A percentile compares a stretch with the other conserved stretches of the same genome.
These are phyloP conservation scores for Fusarium aywerte DNA, from an alignment of 2,329 filamentous ascomycete genomes.

Conservation along the genomic window DNA sequence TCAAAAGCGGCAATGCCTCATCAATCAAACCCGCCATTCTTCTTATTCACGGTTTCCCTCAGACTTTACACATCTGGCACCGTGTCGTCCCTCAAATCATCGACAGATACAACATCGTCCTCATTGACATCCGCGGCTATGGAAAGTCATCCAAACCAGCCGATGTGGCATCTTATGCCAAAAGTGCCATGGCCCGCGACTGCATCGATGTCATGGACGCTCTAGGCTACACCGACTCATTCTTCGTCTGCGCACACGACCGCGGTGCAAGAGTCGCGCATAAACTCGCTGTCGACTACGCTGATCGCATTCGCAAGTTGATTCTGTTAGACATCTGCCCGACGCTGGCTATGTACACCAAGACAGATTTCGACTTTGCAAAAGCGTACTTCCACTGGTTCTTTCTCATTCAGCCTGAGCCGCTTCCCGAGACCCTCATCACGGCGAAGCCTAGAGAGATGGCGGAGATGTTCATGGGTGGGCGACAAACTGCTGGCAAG, in stretches of 20 bases:
- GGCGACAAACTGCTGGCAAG: constrained; percentile 50
- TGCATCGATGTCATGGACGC: constrained; percentile 58
- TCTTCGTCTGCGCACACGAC: constrained; percentile 66
- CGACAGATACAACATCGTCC: constrained; percentile 55
- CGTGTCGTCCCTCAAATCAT: constrained; percentile 54
- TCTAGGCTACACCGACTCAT: constrained; percentile 52
- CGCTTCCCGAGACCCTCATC: constrained; percentile 63
- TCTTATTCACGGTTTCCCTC: constrained; percentile 64
- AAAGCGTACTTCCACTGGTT: constrained; percentile 69
- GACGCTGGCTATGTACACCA: constrained; percentile 63
- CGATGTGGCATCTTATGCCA: constrained; percentile 54
- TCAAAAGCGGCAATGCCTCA: constrained; percentile 49
- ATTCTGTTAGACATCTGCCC: constrained; percentile 66
- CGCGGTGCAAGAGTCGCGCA: constrained; percentile 67
- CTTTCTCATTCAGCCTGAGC: constrained; percentile 63
- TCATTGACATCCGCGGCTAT: constrained; percentile 63
- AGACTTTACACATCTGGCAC: constrained; percentile 65
- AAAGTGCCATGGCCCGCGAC: constrained; percentile 62
- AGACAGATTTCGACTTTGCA: constrained; percentile 56
- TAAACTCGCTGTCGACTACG: constrained; percentile 62
- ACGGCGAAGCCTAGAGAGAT: constrained; percentile 53
- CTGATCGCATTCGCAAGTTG: constrained; percentile 53
- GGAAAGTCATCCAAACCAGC: constrained; percentile 60
- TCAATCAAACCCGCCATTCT: constrained; percentile 56
- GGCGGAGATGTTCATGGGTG: constrained; percentile 57